Percentiles rank a stretch among this genome's conserved stretches.
Conservation (phyloP, 2,329 filamentous ascomycete species). For the Raffaelea deltoideospora region DNA sequence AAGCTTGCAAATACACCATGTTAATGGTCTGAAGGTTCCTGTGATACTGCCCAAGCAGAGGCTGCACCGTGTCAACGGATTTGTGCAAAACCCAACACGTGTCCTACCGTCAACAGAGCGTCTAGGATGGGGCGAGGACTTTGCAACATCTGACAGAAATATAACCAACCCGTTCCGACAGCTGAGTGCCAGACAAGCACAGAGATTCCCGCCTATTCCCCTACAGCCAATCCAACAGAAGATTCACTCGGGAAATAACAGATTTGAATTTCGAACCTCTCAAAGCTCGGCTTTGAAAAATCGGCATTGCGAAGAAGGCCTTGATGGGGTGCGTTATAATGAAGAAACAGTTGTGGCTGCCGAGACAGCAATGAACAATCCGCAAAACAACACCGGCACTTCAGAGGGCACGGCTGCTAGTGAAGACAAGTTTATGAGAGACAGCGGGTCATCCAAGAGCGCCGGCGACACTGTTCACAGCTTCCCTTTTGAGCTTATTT, state of each 20-base stretch:
- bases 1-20: constrained; percentile 6
- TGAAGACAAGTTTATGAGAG: no score
- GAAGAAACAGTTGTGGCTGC: no score
- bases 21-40: constrained; percentile 12
- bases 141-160: neutral
- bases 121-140: constrained; percentile 1
- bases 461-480: constrained; percentile 9
- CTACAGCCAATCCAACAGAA: neutral
- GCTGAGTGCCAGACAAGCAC: neutral
- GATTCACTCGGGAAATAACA: constrained; percentile 1
- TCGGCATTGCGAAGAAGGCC: no score
- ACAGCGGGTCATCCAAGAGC: constrained; percentile 6
- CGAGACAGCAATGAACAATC: no score
- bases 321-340: no score
- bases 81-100: constrained; percentile 11
- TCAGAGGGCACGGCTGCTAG: no score
- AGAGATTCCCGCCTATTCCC: constrained; percentile 4
- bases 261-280: constrained; percentile 8
- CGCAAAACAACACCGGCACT: neutral
- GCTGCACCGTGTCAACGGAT: constrained; percentile 17
- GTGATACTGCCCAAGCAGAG: constrained; percentile 16
- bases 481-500: constrained; percentile 17
- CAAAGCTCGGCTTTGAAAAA: constrained; percentile 2
- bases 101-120: constrained; percentile 4
- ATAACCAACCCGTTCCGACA: constrained; percentile 7